Evolutionary conservation across 1,139 yeast genomes (phyloP), one percentile per base, ranked within the genome.

Genomic region (Debaryomyces sp.): DNA sequence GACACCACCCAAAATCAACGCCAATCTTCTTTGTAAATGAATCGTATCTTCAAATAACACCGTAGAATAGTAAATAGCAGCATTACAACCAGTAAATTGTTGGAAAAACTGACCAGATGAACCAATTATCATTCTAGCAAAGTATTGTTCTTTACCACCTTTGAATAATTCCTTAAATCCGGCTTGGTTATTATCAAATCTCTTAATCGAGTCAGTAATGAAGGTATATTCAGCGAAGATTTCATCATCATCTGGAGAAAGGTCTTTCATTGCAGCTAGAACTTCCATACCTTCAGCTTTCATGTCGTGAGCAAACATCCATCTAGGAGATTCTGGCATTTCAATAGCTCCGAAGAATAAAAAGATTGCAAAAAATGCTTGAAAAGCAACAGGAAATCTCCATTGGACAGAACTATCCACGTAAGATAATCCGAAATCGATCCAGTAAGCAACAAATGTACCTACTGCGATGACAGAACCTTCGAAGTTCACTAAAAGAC

Each of bases 341-440:
- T 54, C 47, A 22, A 49, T 30, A 17, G 61, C 57, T 41, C 62
- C 58, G 10, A 44, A 33, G 15, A 62, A 54, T 42, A 61, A 55
- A 26, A 51, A 15, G 9, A 42, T 43, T 17, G 67, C 66, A 41
- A 62, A 60, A 35, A 60, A 37, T 30, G 59, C 59, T 54, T 63
- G 67, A 52, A 60, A 55, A 40, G 63, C 63, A 41, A 61, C 61
- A 30, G 67, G 67, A 50, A 63, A 60, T 54, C 67, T 60, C 67
- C 67, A 63, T 52, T 71, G 66, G 45, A 79, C 73, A 13, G 67
- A 62, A 43, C 54, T 43, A 35, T 58, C 44, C 48, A 80, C 83
- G 62, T 79, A 79, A 41, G 87, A 70, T 60, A 81, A 73, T 29
- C 92, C 92, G 59, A 83, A 87, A 63, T 85, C 90, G 55, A 62